Base-by-base conservation (phyloP, 768 basidiomycete species). In the Boletus sp. region DNA sequence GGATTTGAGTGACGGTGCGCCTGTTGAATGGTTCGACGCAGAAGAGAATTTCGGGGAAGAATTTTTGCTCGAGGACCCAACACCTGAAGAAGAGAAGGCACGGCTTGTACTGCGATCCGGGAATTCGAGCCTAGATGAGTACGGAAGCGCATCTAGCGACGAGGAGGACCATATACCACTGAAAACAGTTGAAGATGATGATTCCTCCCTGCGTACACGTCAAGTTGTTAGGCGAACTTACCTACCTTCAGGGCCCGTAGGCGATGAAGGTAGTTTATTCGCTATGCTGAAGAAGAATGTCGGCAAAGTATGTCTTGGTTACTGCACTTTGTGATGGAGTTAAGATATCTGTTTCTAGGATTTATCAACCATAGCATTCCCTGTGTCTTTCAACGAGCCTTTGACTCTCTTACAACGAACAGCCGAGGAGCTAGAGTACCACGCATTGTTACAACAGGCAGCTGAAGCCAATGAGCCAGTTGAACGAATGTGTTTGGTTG, bases 381-480 rank as follows among this genome's bases (percentile, higher is more conserved):
- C 92, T n/a, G 89, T 94, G 3, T 82, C 86, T 2, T 95, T 94
- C 74, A 95, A 95, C 60, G 92, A 95, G 62, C 92, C 92, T 30
- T 70, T 95, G 34, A 89, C 88, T 0, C 75, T 95, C 39, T 76
- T 93, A 10, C 93, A 95, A 69, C 78, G 88, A 57, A 77, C 81
- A 32, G 91, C 91, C 0, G 92, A 93, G 70, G 91, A 93, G 67
- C 65, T 92, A 13, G 92, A 94, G 72, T 93, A 93, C 61, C 77
- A 81, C 47, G 73, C 77, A 40, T 72, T 94, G 8, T 74, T 93
- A n/a, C 75, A 79, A 35, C 80, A 84, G 63, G 92, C 90, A 21
- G 83, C 78, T 2, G 69, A 72, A 14, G 66, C 80, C 19, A 68
- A 68, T 13, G 84, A 91, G 60, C 76, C 87, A 4, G 72, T 86